These are phyloP conservation scores for Sarcodon sp. DNA, from an alignment of 768 basidiomycete genomes.

Conservation along the genomic window DNA sequence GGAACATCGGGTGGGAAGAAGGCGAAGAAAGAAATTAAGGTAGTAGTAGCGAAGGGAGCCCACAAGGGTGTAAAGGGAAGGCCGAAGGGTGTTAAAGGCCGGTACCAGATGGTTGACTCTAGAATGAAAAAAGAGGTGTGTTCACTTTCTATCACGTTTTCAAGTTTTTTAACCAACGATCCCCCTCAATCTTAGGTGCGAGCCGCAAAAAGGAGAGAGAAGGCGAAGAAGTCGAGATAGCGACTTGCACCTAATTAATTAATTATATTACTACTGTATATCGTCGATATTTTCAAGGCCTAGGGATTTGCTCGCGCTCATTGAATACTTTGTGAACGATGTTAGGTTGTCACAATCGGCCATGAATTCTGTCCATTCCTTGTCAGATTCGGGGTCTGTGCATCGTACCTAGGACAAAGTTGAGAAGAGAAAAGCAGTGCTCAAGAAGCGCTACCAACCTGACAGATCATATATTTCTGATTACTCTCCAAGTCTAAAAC, in stretches of 20 bases:
- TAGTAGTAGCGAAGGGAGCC: conserved; percentile 86
- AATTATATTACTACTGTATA: conserved; percentile 3
- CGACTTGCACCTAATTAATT: not conserved
- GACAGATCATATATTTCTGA: conserved; percentile 35
- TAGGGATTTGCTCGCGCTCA: not conserved
- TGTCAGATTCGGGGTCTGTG: conserved; percentile 20
- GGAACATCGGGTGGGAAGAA: conserved; percentile 57
- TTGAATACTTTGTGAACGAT: conserved; percentile 10
- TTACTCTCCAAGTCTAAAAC: conserved; percentile 40
- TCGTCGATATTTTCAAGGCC: not conserved
- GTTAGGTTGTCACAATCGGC: conserved; percentile 30
- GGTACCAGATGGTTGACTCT: conserved; percentile 89
- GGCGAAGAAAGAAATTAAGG: conserved; percentile 61
- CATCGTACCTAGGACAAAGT: conserved; percentile 28
- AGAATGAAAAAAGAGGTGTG: conserved; percentile 88
- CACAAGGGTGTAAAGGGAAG: conserved; percentile 86
- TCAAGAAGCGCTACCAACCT: conserved; percentile 25
- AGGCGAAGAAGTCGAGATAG: conserved; percentile 41
- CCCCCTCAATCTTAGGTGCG: conserved; percentile 39
- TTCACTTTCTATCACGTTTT: conserved; percentile 3
- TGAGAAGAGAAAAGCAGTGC: not conserved
- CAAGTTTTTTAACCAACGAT: conserved; percentile 2
- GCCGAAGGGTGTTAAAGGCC: conserved; percentile 92
- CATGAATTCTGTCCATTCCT: conserved; percentile 33
- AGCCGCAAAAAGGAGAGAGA: conserved; percentile 71